Evolutionary conservation across 306 rosid species (phyloP).

Genomic region (Leucaena leucocephala): DNA sequence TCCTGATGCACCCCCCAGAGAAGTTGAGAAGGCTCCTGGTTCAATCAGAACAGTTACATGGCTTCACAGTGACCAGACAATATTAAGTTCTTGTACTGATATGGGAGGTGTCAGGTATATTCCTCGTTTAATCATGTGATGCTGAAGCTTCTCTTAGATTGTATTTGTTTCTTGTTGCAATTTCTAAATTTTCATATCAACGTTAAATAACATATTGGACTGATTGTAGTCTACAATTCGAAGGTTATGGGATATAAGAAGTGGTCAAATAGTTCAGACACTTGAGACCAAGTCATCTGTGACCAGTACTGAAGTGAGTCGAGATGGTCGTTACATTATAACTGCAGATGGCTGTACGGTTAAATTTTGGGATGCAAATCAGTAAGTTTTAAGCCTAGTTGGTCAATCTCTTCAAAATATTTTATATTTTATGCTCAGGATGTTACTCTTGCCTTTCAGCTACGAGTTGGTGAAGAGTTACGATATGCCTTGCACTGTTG

Average conservation of each 20-base stretch:
- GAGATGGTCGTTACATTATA: conserved; percentile 94
- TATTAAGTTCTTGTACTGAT: conserved; percentile 94
- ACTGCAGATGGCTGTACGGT: conserved; percentile 97
- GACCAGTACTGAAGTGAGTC: conserved; percentile 98
- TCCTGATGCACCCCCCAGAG: conserved; percentile 93
- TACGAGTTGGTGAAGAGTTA: conserved; percentile 94
- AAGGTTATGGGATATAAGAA: conserved; percentile 97
- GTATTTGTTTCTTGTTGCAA: conserved; percentile 2
- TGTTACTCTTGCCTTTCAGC: conserved; percentile 49
- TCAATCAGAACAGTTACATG: conserved; percentile 93
- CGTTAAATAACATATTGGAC: conserved; percentile 18
- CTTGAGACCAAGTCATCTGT: conserved; percentile 91
- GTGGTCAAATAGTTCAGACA: conserved; percentile 86
- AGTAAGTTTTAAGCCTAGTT: conserved; percentile 56
- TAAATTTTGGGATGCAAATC: conserved; percentile 97
- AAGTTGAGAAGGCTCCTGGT: conserved; percentile 95
- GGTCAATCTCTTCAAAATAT: conserved; percentile 5
- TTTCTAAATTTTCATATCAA: conserved; percentile 5
- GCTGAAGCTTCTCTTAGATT: conserved; percentile 21
- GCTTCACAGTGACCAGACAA: conserved; percentile 97
- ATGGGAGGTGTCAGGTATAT: conserved; percentile 93
- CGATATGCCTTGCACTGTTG: conserved; percentile 89
- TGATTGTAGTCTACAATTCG: conserved; percentile 36
- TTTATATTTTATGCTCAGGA: conserved; percentile 33
- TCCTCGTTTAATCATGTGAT: conserved; percentile 8